phyloP scores from a whole-genome alignment of 2,329 filamentous ascomycete species.

The Bertia moriformis region DNA sequence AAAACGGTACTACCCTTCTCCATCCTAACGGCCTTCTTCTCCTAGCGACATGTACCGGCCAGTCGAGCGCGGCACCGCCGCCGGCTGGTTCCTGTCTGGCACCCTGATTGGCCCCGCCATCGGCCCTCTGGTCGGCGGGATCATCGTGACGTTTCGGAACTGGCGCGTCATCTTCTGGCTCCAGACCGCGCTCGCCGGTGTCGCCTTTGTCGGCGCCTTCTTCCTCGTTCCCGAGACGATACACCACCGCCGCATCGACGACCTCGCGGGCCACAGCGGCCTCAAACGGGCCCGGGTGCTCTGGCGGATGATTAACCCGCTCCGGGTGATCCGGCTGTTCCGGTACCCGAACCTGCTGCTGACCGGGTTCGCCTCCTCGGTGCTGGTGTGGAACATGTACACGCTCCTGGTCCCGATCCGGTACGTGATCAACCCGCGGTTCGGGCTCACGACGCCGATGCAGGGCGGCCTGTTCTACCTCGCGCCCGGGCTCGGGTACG shows the following conservation, averaged over 20 bases:
- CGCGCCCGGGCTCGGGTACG: slow-evolving; percentile 51
- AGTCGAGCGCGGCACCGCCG: slow-evolving; percentile 55
- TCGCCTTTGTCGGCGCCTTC: slow-evolving; percentile 41
- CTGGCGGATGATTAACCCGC: slow-evolving; percentile 50
- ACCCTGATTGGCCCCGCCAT: slow-evolving; percentile 59
- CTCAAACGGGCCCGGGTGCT: slow-evolving; percentile 35
- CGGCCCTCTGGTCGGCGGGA: slow-evolving; percentile 58
- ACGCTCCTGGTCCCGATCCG: slow-evolving; percentile 46
- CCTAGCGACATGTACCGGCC: slow-evolving; percentile 44
- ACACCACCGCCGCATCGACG: slow-evolving; percentile 44
- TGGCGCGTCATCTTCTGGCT: slow-evolving; percentile 72
- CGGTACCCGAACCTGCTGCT: slow-evolving; percentile 56
- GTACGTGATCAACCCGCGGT: slow-evolving; percentile 56
- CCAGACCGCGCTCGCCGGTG: slow-evolving; percentile 52
- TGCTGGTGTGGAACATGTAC: slow-evolving; percentile 22
- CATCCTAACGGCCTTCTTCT: not conserved
- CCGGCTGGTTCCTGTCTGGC: slow-evolving; percentile 60
- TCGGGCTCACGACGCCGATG: slow-evolving; percentile 44
- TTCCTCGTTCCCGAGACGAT: slow-evolving; percentile 63
- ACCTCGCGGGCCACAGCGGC: slow-evolving; percentile 38
- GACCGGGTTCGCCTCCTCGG: slow-evolving; percentile 18
- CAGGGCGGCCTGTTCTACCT: slow-evolving; percentile 56
- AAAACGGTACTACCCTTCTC: not conserved
- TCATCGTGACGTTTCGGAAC: slow-evolving; percentile 59
- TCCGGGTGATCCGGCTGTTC: slow-evolving; percentile 48